A percentile compares a stretch with the other conserved stretches of the same genome.
Evolutionary conservation across 2,329 filamentous ascomycete species (phyloP).

Genomic region (Capronia coronata): DNA sequence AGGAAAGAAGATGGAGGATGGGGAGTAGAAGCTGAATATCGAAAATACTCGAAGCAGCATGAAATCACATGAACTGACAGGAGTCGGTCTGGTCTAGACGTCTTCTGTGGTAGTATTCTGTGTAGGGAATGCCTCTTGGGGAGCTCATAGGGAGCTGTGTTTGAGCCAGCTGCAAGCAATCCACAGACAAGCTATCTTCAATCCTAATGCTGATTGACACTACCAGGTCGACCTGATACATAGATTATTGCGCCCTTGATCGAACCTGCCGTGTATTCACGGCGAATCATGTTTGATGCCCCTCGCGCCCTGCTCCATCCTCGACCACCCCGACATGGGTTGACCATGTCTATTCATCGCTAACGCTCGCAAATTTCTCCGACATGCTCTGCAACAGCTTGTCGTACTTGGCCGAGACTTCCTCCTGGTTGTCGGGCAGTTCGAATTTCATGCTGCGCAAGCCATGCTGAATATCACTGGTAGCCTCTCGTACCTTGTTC

Average conservation of each 20-base stretch:
- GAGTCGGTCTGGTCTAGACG: too few relatives aligned
- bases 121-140: too few relatives aligned
- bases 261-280: too few relatives aligned
- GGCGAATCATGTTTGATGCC: too few relatives aligned
- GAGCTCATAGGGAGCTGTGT: too few relatives aligned
- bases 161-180: neutral
- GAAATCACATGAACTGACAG: too few relatives aligned
- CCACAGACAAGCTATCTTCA: neutral
- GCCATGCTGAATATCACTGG: constrained; percentile 74
- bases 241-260: too few relatives aligned
- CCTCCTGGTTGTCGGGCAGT: constrained; percentile 75
- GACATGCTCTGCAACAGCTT: constrained; percentile 83
- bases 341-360: constrained; percentile 67
- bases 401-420: constrained; percentile 87
- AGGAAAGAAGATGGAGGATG: too few relatives aligned
- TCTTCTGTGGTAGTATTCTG: too few relatives aligned
- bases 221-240: too few relatives aligned
- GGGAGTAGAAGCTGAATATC: too few relatives aligned
- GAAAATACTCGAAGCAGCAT: too few relatives aligned
- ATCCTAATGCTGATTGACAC: neutral
- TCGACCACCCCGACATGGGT: constrained; percentile 30
- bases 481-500: constrained; percentile 87
- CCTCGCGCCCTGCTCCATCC: constrained; percentile 6
- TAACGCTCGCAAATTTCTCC: constrained; percentile 93
- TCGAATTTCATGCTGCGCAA: constrained; percentile 96